phyloP scores from a whole-genome alignment of 106 monocot genomes.

The Narthecium ossifragum region DNA sequence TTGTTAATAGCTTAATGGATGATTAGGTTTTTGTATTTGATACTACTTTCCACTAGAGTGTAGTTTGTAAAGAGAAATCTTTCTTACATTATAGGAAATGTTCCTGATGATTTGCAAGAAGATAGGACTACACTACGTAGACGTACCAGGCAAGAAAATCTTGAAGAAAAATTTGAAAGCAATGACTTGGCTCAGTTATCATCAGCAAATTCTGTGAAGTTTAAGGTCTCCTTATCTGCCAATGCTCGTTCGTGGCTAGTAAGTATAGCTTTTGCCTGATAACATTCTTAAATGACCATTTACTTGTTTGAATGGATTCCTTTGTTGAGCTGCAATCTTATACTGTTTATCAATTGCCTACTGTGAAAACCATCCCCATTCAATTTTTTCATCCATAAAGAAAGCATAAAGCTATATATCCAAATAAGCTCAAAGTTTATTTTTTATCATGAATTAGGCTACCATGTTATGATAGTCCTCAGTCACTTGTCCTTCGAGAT shows the following conservation, averaged over 20 bases:
- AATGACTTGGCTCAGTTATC: slow-evolving; percentile 2
- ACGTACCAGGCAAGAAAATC: background rate
- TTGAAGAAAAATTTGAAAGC: slow-evolving; percentile 11
- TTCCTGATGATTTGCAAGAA: background rate
- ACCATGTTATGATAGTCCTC: no score
- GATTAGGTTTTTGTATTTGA: background rate
- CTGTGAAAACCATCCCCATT: no score
- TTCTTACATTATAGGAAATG: background rate
- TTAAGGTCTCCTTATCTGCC: slow-evolving; percentile 6
- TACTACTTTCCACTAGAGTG: background rate
- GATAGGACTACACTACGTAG: background rate
- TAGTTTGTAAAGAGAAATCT: background rate
- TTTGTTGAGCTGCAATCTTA: background rate
- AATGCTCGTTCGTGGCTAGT: slow-evolving; percentile 28
- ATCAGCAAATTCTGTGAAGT: slow-evolving; percentile 5
- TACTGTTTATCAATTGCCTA: no score
- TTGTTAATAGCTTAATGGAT: no score
- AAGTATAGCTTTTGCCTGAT: background rate
- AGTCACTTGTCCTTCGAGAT: no score
- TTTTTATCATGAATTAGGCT: no score
- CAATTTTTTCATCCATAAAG: background rate
- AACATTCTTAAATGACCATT: background rate
- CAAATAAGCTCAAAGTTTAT: background rate
- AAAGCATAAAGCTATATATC: background rate
- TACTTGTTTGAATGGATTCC: background rate